These are phyloP conservation scores for Pholiota microspora DNA, from an alignment of 768 basidiomycete species.

Conservation along the genomic window DNA sequence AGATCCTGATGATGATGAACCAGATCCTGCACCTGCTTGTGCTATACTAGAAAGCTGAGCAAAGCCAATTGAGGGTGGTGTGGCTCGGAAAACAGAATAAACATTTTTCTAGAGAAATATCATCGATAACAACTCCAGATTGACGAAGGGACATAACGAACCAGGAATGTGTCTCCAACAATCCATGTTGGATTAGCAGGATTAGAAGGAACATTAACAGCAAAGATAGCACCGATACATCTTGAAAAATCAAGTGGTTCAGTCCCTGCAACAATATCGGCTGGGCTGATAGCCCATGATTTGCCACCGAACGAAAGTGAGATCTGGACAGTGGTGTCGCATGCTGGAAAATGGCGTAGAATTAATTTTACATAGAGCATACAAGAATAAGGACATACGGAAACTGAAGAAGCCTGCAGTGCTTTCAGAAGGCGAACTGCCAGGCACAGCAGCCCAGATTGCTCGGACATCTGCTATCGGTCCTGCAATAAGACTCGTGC, in stretches of 20 bases:
- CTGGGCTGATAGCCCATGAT: constrained; percentile 69
- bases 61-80: constrained; percentile 50
- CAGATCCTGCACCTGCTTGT: constrained; percentile 17
- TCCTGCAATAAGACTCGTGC: constrained; percentile 90
- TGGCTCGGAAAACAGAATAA: constrained; percentile 46
- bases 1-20: background rate
- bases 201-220: constrained; percentile 44
- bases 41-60: constrained; percentile 46
- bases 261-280: constrained; percentile 78
- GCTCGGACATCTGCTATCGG: constrained; percentile 58
- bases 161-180: constrained; percentile 72
- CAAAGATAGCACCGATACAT: constrained; percentile 73
- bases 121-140: background rate
- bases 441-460: constrained; percentile 68
- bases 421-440: constrained; percentile 40
- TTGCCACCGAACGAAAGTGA: constrained; percentile 77
- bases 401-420: constrained; percentile 72
- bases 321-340: constrained; percentile 50
- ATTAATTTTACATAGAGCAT: background rate
- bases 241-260: constrained; percentile 29
- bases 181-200: constrained; percentile 53
- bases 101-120: constrained; percentile 45
- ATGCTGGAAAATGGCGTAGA: constrained; percentile 49
- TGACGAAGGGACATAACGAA: constrained; percentile 25
- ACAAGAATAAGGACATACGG: constrained; percentile 45